Percentiles rank a stretch among this genome's conserved stretches.
These are phyloP conservation scores for Dalbergia cultrata DNA, from an alignment of 306 rosid species.

Conservation along the genomic window DNA sequence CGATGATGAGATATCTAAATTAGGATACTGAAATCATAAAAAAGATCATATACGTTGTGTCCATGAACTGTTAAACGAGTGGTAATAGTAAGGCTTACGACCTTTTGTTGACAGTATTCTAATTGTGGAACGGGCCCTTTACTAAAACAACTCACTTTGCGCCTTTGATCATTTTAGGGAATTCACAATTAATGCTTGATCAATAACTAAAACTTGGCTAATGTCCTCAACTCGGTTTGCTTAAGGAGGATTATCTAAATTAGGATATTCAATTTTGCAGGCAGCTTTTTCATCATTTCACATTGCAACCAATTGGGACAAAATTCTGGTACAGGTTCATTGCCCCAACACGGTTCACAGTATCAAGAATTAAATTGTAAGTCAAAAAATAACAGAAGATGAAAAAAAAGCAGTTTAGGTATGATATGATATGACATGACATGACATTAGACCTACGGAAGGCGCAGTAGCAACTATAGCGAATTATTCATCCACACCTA, in stretches of 20 bases:
- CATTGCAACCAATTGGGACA: conserved; percentile 42
- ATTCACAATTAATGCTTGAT: background rate
- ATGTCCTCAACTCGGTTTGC: background rate
- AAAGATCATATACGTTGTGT: background rate
- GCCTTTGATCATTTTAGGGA: background rate
- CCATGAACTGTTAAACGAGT: background rate
- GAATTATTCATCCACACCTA: conserved; percentile 69
- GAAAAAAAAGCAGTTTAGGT: conserved; percentile 18
- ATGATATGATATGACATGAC: conserved; percentile 44
- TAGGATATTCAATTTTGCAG: background rate
- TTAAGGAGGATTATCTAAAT: background rate
- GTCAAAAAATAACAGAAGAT: background rate
- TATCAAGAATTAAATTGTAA: conserved; percentile 43
- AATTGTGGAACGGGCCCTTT: background rate
- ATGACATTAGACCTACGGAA: conserved; percentile 32
- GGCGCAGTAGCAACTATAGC: conserved; percentile 50
- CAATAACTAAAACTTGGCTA: background rate
- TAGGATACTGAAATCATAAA: background rate
- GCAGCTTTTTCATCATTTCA: conserved; percentile 21
- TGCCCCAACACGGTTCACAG: conserved; percentile 50
- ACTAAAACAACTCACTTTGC: background rate
- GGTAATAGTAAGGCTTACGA: background rate
- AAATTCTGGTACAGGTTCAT: conserved; percentile 48
- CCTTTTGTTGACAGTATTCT: background rate
- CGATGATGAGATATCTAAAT: background rate